phyloP scores from a whole-genome alignment of 768 basidiomycete species.

The Macrolepiota fuliginosa region DNA sequence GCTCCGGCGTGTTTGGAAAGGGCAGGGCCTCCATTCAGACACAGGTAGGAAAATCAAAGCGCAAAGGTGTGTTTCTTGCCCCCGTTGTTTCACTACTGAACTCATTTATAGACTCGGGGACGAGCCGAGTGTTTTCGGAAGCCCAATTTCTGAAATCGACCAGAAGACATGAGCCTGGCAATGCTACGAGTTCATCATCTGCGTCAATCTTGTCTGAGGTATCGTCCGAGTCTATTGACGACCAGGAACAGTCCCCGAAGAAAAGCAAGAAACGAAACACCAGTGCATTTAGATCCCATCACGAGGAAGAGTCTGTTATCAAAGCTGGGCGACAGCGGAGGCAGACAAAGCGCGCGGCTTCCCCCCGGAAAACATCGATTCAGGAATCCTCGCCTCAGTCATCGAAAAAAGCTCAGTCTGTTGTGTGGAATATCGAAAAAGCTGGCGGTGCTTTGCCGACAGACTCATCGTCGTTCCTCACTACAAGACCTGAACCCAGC shows the following conservation, averaged over 20 bases:
- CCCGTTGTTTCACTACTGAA: background rate
- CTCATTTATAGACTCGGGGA: background rate
- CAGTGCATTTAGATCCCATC: background rate
- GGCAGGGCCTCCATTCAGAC: slow-evolving; percentile 58
- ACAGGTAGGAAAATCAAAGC: slow-evolving; percentile 22
- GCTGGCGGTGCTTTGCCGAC: slow-evolving; percentile 12
- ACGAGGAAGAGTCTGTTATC: background rate
- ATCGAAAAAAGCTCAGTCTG: slow-evolving; percentile 15
- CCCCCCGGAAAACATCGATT: background rate
- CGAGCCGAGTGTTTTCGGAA: slow-evolving; percentile 41
- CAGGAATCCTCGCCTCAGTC: background rate
- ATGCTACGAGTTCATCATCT: slow-evolving; percentile 1
- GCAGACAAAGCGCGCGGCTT: background rate
- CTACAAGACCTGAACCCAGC: slow-evolving; percentile 6
- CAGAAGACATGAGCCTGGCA: background rate
- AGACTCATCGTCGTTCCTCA: slow-evolving; percentile 5
- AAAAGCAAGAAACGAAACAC: background rate
- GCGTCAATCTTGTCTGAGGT: slow-evolving; percentile 6
- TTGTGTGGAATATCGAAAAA: slow-evolving; percentile 32
- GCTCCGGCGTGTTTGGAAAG: slow-evolving; percentile 58
- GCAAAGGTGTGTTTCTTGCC: slow-evolving; percentile 22
- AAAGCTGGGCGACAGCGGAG: background rate
- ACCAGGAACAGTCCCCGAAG: background rate
- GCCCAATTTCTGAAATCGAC: slow-evolving; percentile 38
- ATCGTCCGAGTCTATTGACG: slow-evolving; percentile 1